Base-by-base conservation (phyloP, 306 rosid species). In the Malus sieversii region DNA sequence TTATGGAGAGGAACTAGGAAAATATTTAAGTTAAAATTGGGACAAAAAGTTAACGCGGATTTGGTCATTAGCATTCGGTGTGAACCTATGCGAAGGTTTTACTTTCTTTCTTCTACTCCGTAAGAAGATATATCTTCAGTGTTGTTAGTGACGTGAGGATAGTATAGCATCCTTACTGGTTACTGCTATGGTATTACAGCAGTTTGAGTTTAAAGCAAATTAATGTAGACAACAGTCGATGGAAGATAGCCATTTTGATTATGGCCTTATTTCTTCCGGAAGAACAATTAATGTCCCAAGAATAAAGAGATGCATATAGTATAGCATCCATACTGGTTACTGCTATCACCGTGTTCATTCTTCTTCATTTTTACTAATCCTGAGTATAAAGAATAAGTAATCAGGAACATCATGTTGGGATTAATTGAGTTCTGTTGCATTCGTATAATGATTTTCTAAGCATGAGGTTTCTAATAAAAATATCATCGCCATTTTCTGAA, bases 401-500 rank as follows among this genome's bases (percentile, higher is more conserved):
- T 27, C 30, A 3, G 66, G 20, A 27, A 14, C 18, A 4, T 59
- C 27, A 16, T n/a, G 4, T 12, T 29, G 75, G 48, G 25, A 53
- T 20, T 71, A 27, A 13, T 61, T 61, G 1, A 14, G 45, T 44
- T 62, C 7, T 38, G 18, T 40, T 44, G 32, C 60, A 59, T 42
- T 61, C 25, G 10, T 23, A 6, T 38, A 18, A 27, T 55, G 23
- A 68, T 64, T 70, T 57, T 20, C 29, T 67, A 45, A 53, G 58
- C 70, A 19, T 52, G 53, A 51, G 60, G 42, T 51, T 75, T 75
- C 71, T 85, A 72, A 80, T 62, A 66, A 40, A 20, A 4, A 40
- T 61, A 8, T 27, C 66, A 22, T 65, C 13, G 64, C 48, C 77
- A 12, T 82, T 81, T 80, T 65, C 42, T 77, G 69, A 85, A 86